Conservation (phyloP, 2,329 filamentous ascomycete genomes). For the Coniochaeta sp. region DNA sequence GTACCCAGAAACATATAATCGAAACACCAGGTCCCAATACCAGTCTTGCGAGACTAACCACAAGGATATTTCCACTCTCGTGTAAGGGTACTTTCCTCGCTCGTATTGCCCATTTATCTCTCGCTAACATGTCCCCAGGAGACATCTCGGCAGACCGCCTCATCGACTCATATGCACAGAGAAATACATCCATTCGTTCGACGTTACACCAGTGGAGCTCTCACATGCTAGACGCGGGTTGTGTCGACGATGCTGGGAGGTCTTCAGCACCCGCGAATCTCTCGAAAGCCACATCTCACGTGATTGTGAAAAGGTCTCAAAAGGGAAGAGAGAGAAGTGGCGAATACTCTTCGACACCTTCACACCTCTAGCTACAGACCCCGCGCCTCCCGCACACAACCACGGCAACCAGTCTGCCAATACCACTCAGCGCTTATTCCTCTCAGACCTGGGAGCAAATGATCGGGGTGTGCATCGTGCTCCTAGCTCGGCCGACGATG, state of each 20-base stretch:
- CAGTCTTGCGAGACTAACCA: slow-evolving; percentile 23
- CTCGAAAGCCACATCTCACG: slow-evolving; percentile 18
- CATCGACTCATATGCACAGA: slow-evolving; percentile 20
- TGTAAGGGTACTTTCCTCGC: slow-evolving; percentile 15
- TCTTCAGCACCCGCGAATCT: slow-evolving; percentile 14
- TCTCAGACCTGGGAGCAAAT: not conserved
- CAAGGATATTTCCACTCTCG: slow-evolving; percentile 23
- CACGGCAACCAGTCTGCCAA: not conserved
- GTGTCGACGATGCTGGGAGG: slow-evolving; percentile 23
- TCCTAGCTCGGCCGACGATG: not conserved
- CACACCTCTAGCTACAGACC: slow-evolving; percentile 10
- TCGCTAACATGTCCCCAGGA: slow-evolving; percentile 13
- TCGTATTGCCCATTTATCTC: not conserved
- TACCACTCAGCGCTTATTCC: not conserved
- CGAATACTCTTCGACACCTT: slow-evolving; percentile 17
- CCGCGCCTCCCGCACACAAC: not conserved
- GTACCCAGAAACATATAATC: slow-evolving; percentile 19
- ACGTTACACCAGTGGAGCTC: slow-evolving; percentile 13
- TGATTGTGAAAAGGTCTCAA: slow-evolving; percentile 17
- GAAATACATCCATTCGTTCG: slow-evolving; percentile 21
- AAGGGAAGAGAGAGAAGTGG: slow-evolving; percentile 22
- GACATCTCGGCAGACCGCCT: slow-evolving; percentile 22
- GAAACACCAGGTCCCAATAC: slow-evolving; percentile 18
- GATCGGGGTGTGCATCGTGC: not conserved
- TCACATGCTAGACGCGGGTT: slow-evolving; percentile 20